Evolutionary conservation across 768 basidiomycete genomes (phyloP), one percentile per base, ranked within the genome.

Genomic region (Gyrodon lividus): DNA sequence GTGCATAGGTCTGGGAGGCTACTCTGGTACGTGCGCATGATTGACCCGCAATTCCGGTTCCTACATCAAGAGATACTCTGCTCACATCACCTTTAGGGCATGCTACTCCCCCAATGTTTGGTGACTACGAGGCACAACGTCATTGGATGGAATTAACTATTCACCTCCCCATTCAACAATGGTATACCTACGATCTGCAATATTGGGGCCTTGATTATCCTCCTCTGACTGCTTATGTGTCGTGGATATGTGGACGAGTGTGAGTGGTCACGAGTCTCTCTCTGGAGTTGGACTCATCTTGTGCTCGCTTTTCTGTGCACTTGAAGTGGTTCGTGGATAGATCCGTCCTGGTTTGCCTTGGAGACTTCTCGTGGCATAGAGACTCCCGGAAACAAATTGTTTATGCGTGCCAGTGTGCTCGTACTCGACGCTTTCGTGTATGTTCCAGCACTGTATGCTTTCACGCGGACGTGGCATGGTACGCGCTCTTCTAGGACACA

Each of bases 201-300:
- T 96, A 96, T 62, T 98, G 95, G 95, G 92, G 92, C 0, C 76
- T 98, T 45, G 95, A 98, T 69, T 98, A 98, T 71, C 94, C 94
- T 4, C 94, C 94, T 3, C 62, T 97, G 55, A 97, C 94, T 3
- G 95, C 92, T 3, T 96, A 95, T 62, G 75, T 85, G 26, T 92
- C 90, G 14, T 95, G 87, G 87, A 28, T 89, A 43, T 92, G 86
- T 64, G 91, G 91, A 6, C 66, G 78, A 42, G 66, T 90, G 91
- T 92, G 57, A 56, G 87, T 56, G 64, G 6, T 62, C 67, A 26
- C 68, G 63, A 54, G 35, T 46, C 14, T 37, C 6, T 23, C 26
- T 33, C n/a, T n/a, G n/a, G 13, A 16, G 4, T 48, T 47, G 47
- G 42, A 41, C 48, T 34, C 39, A 62, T 45, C 45, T 17, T 45